Evolutionary conservation across 192 early-diverging fungal species (phyloP), one percentile per base, ranked within the genome.

Genomic region (Pilaira anomala): DNA sequence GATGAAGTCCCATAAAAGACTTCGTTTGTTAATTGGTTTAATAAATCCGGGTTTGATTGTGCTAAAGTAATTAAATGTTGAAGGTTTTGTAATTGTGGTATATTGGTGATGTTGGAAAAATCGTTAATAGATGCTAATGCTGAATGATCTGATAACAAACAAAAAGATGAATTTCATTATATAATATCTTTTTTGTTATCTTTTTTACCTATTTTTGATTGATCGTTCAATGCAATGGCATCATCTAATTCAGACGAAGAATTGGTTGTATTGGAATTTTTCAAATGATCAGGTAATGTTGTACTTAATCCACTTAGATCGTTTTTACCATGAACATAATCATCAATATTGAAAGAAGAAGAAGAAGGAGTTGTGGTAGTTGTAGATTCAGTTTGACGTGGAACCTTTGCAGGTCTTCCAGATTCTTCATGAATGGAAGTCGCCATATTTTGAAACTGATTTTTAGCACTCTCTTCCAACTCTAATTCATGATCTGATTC

Each of bases 211-310:
- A 51, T 5, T 30, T 62, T 69, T 30, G 67, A 26, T 26, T 62
- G 24, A 30, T 69, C 36, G 33, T 63, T 69, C 12, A 69, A 26
- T 42, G 67, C 67, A 55, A 63, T 69, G 1, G 67, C 60, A 24
- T 69, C 60, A 7, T 51, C 51, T 9, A 63, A 41, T 29, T 63
- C 60, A 14, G 53, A n/a, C 11, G 50, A 19, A 1, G 52, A 25
- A 18, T 8, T 44, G 58, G 42, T 44, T 39, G 50, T 53, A 26
- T 55, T 44, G n/a, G 5, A 21, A 26, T 30, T 28, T 21, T 36
- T 24, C 28, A 52, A 41, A 16, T 26, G 16, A 19, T 52, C 24
- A 1, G 16, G 16, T 16, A 5, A 7, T 45, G 48, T 51, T 44
- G 29, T 24, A 36, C 48, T 19, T 39, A 49, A 41, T 12, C 14